phyloP scores from a whole-genome alignment of 495 filamentous ascomycete species.

The Geoglossum glabrum region DNA sequence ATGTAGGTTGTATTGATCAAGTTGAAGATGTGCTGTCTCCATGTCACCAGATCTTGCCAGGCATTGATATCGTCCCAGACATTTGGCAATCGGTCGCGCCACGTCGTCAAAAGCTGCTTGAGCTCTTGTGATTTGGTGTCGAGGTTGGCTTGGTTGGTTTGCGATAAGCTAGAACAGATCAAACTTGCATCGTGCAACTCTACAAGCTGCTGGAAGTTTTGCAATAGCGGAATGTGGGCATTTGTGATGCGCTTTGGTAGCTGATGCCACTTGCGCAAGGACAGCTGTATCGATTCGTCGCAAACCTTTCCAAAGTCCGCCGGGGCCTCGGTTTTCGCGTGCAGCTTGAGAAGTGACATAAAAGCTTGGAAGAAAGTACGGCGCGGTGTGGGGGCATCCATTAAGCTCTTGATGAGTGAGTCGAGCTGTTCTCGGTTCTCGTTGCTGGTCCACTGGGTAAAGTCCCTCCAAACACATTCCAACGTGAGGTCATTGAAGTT shows the following conservation, averaged over 20 bases:
- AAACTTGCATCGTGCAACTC: constrained; percentile 95
- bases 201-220: constrained; percentile 97
- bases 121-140: constrained; percentile 90
- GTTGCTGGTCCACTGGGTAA: constrained; percentile 75
- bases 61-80: constrained; percentile 99
- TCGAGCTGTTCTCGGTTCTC: constrained; percentile 78
- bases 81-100: constrained; percentile 90
- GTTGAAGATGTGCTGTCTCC: constrained; percentile 96
- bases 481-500: constrained; percentile 95
- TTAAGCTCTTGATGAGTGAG: constrained; percentile 79
- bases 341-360: constrained; percentile 82
- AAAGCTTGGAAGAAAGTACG: constrained; percentile 95
- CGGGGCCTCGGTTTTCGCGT: constrained; percentile 62
- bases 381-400: constrained; percentile 87
- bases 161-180: constrained; percentile 71
- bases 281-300: constrained; percentile 90
- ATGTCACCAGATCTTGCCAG: constrained; percentile 97
- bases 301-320: constrained; percentile 55
- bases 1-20: constrained; percentile 92
- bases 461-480: constrained; percentile 83
- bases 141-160: constrained; percentile 67
- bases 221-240: constrained; percentile 82
- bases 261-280: constrained; percentile 96
- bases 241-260: constrained; percentile 82
- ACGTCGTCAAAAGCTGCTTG: constrained; percentile 81